Base-by-base conservation (phyloP, 1,284 basidiomycete genomes). In the Polyporus tsugae region DNA sequence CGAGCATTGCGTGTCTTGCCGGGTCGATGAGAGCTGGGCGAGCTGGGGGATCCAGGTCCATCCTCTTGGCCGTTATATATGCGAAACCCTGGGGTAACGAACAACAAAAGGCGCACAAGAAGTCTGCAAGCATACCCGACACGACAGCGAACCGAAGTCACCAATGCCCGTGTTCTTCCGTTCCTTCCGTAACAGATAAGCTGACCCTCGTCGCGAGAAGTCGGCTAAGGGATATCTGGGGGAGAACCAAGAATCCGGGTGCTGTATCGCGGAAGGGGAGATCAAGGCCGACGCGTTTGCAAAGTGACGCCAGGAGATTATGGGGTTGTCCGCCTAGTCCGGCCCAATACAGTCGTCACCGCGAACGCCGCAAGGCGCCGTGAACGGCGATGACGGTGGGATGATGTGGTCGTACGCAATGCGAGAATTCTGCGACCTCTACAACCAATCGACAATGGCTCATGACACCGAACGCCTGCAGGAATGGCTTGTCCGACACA, bases 1-100 rank as follows among this genome's bases (percentile, higher is more conserved):
- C 63, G 70, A 73, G 69, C 74, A 75, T 75, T 42, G 62, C 55
- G 63, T 35, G 52, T 42, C 22, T 55, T 60, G 52, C 36, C 57
- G 52, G 49, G 66, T 60, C 39, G 42, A 29, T 65, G 63, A 58
- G 69, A 72, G 71, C 71, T 65, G 71, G 65, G 67, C 42, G 65
- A 71, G 72, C 70, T 75, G 73, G 52, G 36, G 61, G 4, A n/a
- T 49, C n/a, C 15, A 33, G n/a, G 35, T 25, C 39, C 7, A 36
- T 38, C 15, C 22, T 19, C 17, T 25, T 7, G n/a, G 7, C 22
- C 39, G 61, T 72, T 74, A 63, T 73, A 72, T 69, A 68, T 63
- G 25, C 15, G n/a, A 25, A 25, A 19, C 13, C 5, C 29, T 19
- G 6, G 52, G 29, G 22, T 9, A 55, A 55, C 6, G 52, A 35